Evolutionary conservation across 2,329 filamentous ascomycete species (phyloP), one percentile per base, ranked within the genome.

Genomic region (Aspergillus unguis): DNA sequence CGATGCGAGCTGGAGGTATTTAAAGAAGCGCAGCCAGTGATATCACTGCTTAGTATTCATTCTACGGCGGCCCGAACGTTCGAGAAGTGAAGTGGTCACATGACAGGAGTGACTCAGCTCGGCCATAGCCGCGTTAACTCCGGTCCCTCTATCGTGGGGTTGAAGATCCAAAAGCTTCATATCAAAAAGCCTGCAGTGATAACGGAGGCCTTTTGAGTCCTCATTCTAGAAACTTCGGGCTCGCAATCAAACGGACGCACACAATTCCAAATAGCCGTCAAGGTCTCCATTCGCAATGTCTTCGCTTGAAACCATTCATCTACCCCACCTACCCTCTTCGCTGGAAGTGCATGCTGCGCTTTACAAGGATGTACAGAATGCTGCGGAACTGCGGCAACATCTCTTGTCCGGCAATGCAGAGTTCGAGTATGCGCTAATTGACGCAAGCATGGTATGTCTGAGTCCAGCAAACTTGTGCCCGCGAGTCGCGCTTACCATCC

Each of bases 391-490:
- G 40, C 86, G 91, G 48, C 79, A 86, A 61, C 92, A 96, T 74
- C 83, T 99, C 4, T 78, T 97, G n/a, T 81, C 84, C 5, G 88
- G 89, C 48, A 96, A 97, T 67, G 66, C 83, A 8, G 85, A 86
- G 6, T 97, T 92, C 63, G 91, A 97, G 72, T 97, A 97, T 77
- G 91, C 92, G 32, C 88, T 99, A 60, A 82, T 99, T 43, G 92
- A 99, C 73, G 91, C 91, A 23, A 84, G 83, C 42, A 83, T 88
- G 69, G 86, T 92, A 78, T 56, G 80, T 48, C 46, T 35, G 48
- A 27, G 36, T 17, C 11, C 32, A 5, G 45, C 29, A 17, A n/a
- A 23, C n/a, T 2, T 8, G 10, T 35, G 17, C 38, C 45, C 10
- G n/a, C 48, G 29, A 47, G 7, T 52, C 37, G 2, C 25, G 29